Percentiles rank a stretch among this genome's conserved stretches.
These are phyloP conservation scores for Deinandra increscens DNA, from an alignment of 129 eudicot species.

Conservation along the genomic window DNA sequence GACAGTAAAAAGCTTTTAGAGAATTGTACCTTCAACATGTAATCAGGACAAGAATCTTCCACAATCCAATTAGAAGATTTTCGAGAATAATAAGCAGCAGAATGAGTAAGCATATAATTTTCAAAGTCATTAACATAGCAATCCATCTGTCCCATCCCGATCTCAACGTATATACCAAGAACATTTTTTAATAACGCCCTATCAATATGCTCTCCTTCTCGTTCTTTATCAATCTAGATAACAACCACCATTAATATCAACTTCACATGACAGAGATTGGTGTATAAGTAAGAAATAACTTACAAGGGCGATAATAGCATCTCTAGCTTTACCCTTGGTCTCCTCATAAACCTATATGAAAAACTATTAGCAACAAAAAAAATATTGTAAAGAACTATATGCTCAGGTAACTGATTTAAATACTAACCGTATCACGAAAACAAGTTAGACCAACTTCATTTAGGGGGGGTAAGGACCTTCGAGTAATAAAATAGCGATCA, in stretches of 20 bases:
- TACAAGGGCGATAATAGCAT: conserved; percentile 76
- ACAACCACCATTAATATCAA: conserved; percentile 11
- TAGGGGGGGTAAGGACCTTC: conserved; percentile 55
- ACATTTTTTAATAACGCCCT: conserved; percentile 65
- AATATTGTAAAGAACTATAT: background rate
- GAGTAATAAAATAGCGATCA: conserved; percentile 62
- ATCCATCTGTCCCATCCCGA: conserved; percentile 73
- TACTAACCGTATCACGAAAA: conserved; percentile 63
- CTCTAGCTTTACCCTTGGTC: conserved; percentile 55
- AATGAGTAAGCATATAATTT: conserved; percentile 52
- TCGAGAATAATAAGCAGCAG: conserved; percentile 74
- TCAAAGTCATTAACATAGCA: conserved; percentile 66
- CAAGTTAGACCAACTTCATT: conserved; percentile 70
- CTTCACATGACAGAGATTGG: background rate
- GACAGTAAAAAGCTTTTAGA: background rate
- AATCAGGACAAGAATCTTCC: conserved; percentile 89
- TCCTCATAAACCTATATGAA: conserved; percentile 61
- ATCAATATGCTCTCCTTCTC: conserved; percentile 84
- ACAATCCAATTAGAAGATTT: conserved; percentile 78
- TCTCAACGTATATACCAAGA: conserved; percentile 58
- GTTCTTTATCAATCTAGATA: conserved; percentile 66
- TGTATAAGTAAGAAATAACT: conserved; percentile 19
- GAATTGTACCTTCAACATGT: conserved; percentile 63
- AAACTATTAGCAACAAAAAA: conserved; percentile 10
- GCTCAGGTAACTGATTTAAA: background rate